Evolutionary conservation across 2,329 filamentous ascomycete genomes (phyloP), one percentile per base, ranked within the genome.

Genomic region (Ceratocystis cacaofunesta): DNA sequence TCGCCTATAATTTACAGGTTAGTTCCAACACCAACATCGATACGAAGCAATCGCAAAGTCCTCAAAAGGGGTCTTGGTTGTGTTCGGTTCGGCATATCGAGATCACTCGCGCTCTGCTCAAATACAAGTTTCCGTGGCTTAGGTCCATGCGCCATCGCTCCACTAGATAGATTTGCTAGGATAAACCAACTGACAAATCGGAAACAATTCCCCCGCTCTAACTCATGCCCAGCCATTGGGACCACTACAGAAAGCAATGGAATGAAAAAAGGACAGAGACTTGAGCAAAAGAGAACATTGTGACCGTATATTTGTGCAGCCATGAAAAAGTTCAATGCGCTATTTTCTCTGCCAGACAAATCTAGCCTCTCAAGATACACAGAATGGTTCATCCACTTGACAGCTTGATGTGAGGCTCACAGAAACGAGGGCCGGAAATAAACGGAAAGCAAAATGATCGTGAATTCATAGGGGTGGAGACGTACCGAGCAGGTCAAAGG

Each of bases 401-500:
- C 10, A 15, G 36, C 36, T 41, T 41, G 36, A 41, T 41, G 3
- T 41, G 36, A 4, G 12, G 36, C 36, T 41, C 36, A 15, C 36
- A 12, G 12, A 12, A 41, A 12, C 36, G 12, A 41, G 36, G 36
- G 10, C 36, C 36, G 36, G 36, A 15, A 41, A 41, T 4, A 41
- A 41, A 41, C 36, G 10, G 28, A 4, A 30, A 57, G 52, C 52
- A 28, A 48, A 30, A 50, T 30, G 43, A 44, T 44, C 22, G 61
- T 28, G 61, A n/a, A 8, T 62, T 44, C 43, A 30, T 30, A 22
- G 43, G 7, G 22, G 63, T 69, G 70, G 69, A 69, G 71, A 75
- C 78, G 74, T 95, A 97, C 94, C 92, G 84, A 99, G 90, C 82
- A 95, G 87, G 85, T 94, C 92, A 85, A 89, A 97, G 75, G 89